Evolutionary conservation across 1,284 basidiomycete genomes (phyloP).

Genomic region (Ustilago esculenta): DNA sequence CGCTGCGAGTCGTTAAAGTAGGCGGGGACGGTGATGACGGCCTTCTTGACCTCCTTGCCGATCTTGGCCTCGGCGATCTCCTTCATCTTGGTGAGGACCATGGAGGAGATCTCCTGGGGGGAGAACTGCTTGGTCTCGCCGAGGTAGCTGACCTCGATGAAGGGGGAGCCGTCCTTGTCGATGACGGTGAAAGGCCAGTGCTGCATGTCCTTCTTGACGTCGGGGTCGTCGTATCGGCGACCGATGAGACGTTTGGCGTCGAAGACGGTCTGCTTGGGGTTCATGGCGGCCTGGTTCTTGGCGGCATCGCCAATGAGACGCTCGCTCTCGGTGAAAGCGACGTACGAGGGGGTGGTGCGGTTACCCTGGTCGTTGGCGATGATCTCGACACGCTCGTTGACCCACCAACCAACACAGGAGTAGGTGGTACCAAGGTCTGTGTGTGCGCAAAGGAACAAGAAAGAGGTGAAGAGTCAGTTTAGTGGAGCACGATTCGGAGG

Average conservation of each 20-base stretch:
- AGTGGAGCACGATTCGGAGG: background rate
- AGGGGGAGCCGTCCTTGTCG: conserved; percentile 73
- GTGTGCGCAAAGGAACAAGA: conserved; percentile 31
- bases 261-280: conserved; percentile 78
- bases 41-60: conserved; percentile 75
- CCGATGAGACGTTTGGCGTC: conserved; percentile 84
- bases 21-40: conserved; percentile 77
- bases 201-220: conserved; percentile 74
- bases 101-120: conserved; percentile 85
- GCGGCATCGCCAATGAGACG: conserved; percentile 91
- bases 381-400: conserved; percentile 66
- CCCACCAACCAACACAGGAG: conserved; percentile 74
- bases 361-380: conserved; percentile 78
- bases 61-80: conserved; percentile 77
- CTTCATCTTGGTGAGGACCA: conserved; percentile 99
- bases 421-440: conserved; percentile 78
- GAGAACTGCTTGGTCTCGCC: conserved; percentile 74
- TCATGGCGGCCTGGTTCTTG: conserved; percentile 83
- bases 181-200: conserved; percentile 79
- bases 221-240: conserved; percentile 83
- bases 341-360: conserved; percentile 98
- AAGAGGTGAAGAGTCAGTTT: conserved; percentile 6
- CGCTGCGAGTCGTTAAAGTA: conserved; percentile 79
- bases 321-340: conserved; percentile 96
- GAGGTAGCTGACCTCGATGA: conserved; percentile 73